Evolutionary conservation across 1,139 yeast species (phyloP).

Genomic region (Meyerozyma elateridarum): DNA sequence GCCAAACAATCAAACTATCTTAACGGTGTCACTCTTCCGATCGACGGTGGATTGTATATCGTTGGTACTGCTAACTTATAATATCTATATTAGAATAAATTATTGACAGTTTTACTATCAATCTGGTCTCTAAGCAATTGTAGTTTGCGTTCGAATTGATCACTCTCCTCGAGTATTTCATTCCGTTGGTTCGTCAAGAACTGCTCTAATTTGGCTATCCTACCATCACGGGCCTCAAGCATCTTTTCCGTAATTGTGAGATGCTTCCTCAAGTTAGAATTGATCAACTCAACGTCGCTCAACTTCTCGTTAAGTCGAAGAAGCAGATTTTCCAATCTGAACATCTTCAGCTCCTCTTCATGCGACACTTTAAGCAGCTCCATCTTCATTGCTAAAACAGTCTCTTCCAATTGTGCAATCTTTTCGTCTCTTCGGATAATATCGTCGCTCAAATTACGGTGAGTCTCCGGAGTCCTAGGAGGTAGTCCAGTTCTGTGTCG

Average conservation of each 20-base stretch:
- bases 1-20: conserved; percentile 58
- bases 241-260: conserved; percentile 51
- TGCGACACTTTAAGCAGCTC: conserved; percentile 27
- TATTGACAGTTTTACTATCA: conserved; percentile 10
- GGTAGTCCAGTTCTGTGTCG: conserved; percentile 8
- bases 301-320: conserved; percentile 35
- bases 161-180: conserved; percentile 46
- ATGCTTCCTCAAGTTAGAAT: conserved; percentile 36
- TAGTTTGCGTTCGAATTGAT: conserved; percentile 50
- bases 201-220: conserved; percentile 52
- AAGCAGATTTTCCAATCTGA: conserved; percentile 35
- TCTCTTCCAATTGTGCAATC: conserved; percentile 35
- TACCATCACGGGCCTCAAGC: conserved; percentile 54
- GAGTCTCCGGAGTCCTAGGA: conserved; percentile 12
- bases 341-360: conserved; percentile 46
- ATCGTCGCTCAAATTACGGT: conserved; percentile 18
- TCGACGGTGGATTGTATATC: conserved; percentile 63
- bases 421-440: conserved; percentile 30
- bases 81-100: neutral
- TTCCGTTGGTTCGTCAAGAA: conserved; percentile 49
- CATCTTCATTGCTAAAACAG: conserved; percentile 34
- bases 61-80: conserved; percentile 13
- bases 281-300: conserved; percentile 36
- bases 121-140: conserved; percentile 40
- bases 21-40: conserved; percentile 66